These are phyloP conservation scores for Arthroderma sp. DNA, from an alignment of 2,329 filamentous ascomycete genomes.

Conservation along the genomic window DNA sequence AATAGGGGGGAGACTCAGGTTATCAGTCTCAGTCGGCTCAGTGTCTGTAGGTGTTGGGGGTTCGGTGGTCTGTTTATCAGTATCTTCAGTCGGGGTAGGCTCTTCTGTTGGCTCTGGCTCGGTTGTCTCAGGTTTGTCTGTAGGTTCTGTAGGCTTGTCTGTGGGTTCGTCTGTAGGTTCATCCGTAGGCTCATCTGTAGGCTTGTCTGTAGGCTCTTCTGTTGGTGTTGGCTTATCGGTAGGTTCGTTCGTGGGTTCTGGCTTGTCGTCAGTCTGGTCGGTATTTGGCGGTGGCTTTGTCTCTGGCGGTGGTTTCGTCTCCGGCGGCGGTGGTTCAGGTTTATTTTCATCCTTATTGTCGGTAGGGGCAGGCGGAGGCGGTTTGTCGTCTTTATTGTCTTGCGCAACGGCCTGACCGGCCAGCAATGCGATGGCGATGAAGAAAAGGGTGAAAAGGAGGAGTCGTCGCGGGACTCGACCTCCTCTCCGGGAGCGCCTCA, in stretches of 20 bases:
- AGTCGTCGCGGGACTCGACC: slow-evolving; percentile 7
- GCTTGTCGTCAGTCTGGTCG: slow-evolving; percentile 7
- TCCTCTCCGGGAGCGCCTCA: slow-evolving; percentile 6
- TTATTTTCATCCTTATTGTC: slow-evolving; percentile 1
- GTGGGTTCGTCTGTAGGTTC: slow-evolving; percentile 14
- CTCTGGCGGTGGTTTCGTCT: slow-evolving; percentile 10
- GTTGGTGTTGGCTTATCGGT: slow-evolving; percentile 11
- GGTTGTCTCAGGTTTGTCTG: slow-evolving; percentile 14
- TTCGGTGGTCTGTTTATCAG: slow-evolving; percentile 9
- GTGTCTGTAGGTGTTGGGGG: slow-evolving; percentile 9
- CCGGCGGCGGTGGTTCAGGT: slow-evolving; percentile 11
- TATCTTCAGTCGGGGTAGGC: slow-evolving; percentile 12
- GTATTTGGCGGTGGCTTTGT: slow-evolving; percentile 1
- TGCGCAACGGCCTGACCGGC: slow-evolving; percentile 7
- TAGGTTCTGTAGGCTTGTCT: slow-evolving; percentile 12
- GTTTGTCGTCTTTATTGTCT: slow-evolving; percentile 3
- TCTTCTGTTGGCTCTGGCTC: slow-evolving; percentile 12
- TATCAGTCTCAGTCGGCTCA: neutral
- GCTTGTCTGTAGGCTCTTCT: slow-evolving; percentile 8
- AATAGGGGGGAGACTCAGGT: slow-evolving; percentile 29
- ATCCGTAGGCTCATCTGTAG: slow-evolving; percentile 11
- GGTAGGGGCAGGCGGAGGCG: neutral
- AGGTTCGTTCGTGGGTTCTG: slow-evolving; percentile 11
- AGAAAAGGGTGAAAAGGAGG: slow-evolving; percentile 5
- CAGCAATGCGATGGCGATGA: slow-evolving; percentile 4